Percentiles rank a stretch among this genome's conserved stretches.
phyloP scores from a whole-genome alignment of 768 basidiomycete species.

The Psilocybe sp. region DNA sequence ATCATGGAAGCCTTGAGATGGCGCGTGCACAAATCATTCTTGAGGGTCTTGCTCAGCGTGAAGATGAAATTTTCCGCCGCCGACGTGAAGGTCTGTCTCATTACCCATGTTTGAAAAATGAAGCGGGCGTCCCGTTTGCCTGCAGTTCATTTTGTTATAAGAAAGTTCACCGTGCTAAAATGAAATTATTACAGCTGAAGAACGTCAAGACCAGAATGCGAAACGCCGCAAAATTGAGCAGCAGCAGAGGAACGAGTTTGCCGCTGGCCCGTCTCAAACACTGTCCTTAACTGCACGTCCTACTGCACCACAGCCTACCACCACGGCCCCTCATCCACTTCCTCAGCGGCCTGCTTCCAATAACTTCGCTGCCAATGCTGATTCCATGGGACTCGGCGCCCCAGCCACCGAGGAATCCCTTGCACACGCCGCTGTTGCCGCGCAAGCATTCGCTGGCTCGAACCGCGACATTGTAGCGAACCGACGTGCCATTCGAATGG shows the following conservation, averaged over 20 bases:
- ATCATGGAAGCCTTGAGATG: constrained; percentile 87
- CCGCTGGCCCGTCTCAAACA: constrained; percentile 45
- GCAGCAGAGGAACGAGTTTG: constrained; percentile 38
- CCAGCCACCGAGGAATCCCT: constrained; percentile 56
- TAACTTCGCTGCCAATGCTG: constrained; percentile 73
- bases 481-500: constrained; percentile 87
- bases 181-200: constrained; percentile 68
- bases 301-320: constrained; percentile 33
- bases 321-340: constrained; percentile 44
- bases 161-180: constrained; percentile 23
- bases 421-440: constrained; percentile 55
- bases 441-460: constrained; percentile 77
- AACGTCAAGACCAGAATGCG: constrained; percentile 87
- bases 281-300: constrained; percentile 47
- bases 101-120: constrained; percentile 12
- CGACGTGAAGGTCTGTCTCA: constrained; percentile 82
- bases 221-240: constrained; percentile 79
- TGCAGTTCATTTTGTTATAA: constrained; percentile 14
- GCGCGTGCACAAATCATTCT: constrained; percentile 89
- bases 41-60: constrained; percentile 89
- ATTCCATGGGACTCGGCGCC: constrained; percentile 75
- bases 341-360: constrained; percentile 57
- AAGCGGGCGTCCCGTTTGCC: constrained; percentile 11
- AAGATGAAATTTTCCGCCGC: constrained; percentile 93
- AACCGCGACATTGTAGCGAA: constrained; percentile 90